phyloP scores from a whole-genome alignment of 306 rosid genomes.

The Betula pendula region DNA sequence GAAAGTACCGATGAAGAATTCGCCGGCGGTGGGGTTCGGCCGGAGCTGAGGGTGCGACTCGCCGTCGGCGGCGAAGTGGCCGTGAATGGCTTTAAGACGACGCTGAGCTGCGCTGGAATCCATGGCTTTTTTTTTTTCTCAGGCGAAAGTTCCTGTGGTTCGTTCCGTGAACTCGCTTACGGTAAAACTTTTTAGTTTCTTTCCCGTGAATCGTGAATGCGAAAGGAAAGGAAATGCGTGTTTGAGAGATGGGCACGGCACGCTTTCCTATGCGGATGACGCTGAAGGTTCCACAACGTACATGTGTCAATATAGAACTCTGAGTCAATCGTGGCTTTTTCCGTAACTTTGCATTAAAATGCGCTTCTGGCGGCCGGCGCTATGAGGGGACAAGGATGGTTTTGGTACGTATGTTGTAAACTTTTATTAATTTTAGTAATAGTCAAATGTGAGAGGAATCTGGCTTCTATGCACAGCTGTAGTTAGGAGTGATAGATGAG shows the following conservation, averaged over 20 bases:
- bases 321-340: too few relatives aligned
- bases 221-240: not conserved
- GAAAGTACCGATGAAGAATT: slow-evolving; percentile 63
- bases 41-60: slow-evolving; percentile 58
- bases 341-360: too few relatives aligned
- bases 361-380: too few relatives aligned
- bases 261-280: not conserved
- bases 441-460: too few relatives aligned
- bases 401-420: too few relatives aligned
- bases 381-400: too few relatives aligned
- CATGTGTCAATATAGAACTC: too few relatives aligned
- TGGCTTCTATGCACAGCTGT: too few relatives aligned
- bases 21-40: slow-evolving; percentile 62
- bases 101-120: slow-evolving; percentile 71
- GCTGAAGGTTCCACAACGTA: too few relatives aligned
- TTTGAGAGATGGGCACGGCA: not conserved
- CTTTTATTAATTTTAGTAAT: too few relatives aligned
- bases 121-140: slow-evolving; percentile 28
- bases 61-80: slow-evolving; percentile 51
- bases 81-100: slow-evolving; percentile 63
- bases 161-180: not conserved
- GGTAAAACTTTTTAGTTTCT: too few relatives aligned
- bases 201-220: not conserved
- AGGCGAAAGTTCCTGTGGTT: not conserved
- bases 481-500: too few relatives aligned